Evolutionary conservation across 176 grass and related monocot species (phyloP).

Genomic region (Triticum monococcum): DNA sequence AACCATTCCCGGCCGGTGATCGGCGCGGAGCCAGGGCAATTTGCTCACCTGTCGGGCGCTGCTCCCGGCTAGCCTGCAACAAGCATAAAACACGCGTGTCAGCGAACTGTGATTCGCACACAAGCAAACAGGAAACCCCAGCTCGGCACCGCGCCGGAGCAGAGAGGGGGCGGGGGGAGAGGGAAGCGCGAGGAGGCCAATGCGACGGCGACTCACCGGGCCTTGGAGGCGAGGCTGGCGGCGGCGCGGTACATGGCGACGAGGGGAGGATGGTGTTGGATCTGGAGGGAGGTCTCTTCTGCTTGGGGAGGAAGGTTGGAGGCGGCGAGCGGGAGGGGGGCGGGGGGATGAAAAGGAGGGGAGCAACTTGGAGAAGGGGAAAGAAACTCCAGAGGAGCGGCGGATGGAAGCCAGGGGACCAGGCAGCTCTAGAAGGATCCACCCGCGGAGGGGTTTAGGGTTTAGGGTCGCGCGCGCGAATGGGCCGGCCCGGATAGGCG

Average conservation of each 20-base stretch:
- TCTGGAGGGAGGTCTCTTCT: background rate
- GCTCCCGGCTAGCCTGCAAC: constrained; percentile 59
- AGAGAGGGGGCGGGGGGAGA: background rate
- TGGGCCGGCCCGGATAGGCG: background rate
- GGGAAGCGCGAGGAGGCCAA: background rate
- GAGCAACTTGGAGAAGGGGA: constrained; percentile 17
- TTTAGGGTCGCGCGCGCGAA: constrained; percentile 9
- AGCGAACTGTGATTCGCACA: constrained; percentile 1
- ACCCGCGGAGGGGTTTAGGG: constrained; percentile 42
- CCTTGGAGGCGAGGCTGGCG: constrained; percentile 61
- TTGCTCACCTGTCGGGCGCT: constrained; percentile 50
- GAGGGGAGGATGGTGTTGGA: background rate
- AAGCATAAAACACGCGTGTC: constrained; percentile 16
- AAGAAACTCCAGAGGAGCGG: background rate
- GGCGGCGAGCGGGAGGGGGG: constrained; percentile 2
- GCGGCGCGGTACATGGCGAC: constrained; percentile 69
- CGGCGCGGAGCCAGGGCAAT: background rate
- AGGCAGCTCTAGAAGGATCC: constrained; percentile 42
- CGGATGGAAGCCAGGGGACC: background rate
- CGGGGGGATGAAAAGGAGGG: background rate
- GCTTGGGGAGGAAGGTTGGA: background rate
- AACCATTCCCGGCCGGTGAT: background rate
- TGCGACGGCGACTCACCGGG: constrained; percentile 37
- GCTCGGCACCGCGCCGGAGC: background rate
- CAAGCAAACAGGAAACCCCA: background rate